Evolutionary conservation across 805 yeast species (phyloP), one percentile per base, ranked within the genome.

Genomic region (Candida boleticola): DNA sequence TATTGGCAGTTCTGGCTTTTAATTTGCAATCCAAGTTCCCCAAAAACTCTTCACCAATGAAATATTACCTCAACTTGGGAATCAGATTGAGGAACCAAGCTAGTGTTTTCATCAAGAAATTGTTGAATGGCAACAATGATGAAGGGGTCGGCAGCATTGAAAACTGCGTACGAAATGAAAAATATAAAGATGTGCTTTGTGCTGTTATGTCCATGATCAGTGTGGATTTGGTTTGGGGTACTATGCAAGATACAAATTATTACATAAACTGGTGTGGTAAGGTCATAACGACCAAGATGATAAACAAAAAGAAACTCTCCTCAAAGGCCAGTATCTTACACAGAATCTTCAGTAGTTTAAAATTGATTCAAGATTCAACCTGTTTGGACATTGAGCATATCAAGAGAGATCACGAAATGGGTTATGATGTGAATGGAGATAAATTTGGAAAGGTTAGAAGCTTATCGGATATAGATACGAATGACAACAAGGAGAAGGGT

Each of bases 201-300:
- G 93, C 95, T 0, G 82, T 86, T 18, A 71, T 89, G 58, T 82
- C 93, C 2, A 86, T 88, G 95, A 87, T 83, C 37, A 82, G 90
- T 5, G 85, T 89, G 39, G 96, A 89, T 63, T 82, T 87, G 39
- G 90, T 87, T 13, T 85, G 95, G 88, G 96, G 96, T 2, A 81
- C 92, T 1, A 85, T 86, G 90, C 82, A 85, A 42, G 93, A 85
- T 50, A 87, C 95, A 54, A 80, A 79, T 48, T 75, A 81, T 44
- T 87, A 87, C 63, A 69, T 89, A 41, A 77, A 80, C 41, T 79
- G 89, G 52, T 85, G 95, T 64, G 92, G 87, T 47, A 77, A 76
- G 42, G 82, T 86, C 43, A 83, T 89, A 20, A 77, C 79, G 26
- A 76, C 80, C 50, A 79, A 92, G 53, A 82, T 83, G 82, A 67